Percentiles rank a stretch among this genome's conserved stretches.
These are phyloP conservation scores for Skeletonema marinoi DNA, from an alignment of 108 stramenopile species.

Conservation along the genomic window DNA sequence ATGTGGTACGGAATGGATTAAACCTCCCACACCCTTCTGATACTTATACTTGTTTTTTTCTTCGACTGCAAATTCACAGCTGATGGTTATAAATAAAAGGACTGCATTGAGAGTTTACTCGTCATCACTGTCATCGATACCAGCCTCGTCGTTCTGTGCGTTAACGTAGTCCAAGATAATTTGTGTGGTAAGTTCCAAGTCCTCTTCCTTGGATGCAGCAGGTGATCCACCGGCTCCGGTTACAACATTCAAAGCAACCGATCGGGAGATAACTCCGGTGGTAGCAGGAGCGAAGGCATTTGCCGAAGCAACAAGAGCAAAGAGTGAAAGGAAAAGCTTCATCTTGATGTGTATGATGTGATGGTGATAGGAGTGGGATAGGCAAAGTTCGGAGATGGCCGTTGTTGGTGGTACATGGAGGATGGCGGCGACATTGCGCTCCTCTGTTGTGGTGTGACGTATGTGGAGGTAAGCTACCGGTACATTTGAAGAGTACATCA, in stretches of 20 bases:
- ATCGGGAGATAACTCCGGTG: background rate
- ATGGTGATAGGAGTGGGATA: background rate
- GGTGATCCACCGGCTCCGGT: constrained; percentile 5
- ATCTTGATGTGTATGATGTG: constrained; percentile 4
- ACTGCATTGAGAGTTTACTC: background rate
- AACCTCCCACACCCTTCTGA: background rate
- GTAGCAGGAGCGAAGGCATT: constrained; percentile 3
- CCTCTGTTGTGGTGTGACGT: background rate
- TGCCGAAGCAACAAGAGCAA: constrained; percentile 12
- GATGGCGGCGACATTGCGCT: background rate
- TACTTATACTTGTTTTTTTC: background rate
- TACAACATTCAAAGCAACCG: background rate
- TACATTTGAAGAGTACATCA: background rate
- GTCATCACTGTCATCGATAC: constrained; percentile 21
- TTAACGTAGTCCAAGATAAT: constrained; percentile 25
- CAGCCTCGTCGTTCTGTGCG: background rate
- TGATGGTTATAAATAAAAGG: background rate
- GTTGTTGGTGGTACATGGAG: background rate
- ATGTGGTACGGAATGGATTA: background rate
- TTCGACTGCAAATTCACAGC: background rate
- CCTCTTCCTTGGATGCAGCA: constrained; percentile 24
- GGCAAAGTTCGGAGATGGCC: background rate
- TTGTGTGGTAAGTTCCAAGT: constrained; percentile 28
- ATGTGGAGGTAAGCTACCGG: background rate
- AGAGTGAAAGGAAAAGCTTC: constrained; percentile 23